phyloP scores from a whole-genome alignment of 805 yeast genomes.

The Schwanniomyces occidentalis region DNA sequence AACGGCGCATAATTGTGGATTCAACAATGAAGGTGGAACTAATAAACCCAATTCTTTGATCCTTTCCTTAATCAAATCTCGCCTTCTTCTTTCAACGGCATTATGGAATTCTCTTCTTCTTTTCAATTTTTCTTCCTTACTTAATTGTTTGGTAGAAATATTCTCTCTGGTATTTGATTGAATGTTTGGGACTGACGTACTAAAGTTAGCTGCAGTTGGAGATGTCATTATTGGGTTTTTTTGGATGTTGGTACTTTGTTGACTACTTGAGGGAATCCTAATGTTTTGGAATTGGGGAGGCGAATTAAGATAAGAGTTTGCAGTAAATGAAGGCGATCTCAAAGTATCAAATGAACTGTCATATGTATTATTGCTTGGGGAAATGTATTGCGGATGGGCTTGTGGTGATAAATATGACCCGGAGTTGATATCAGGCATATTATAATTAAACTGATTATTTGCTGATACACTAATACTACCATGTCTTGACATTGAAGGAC shows the following conservation, averaged over 20 bases:
- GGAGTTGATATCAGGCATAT: slow-evolving; percentile 19
- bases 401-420: slow-evolving; percentile 39
- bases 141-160: slow-evolving; percentile 34
- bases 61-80: slow-evolving; percentile 87
- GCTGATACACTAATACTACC: slow-evolving; percentile 33
- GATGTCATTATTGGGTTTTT: slow-evolving; percentile 25
- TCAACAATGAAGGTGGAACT: slow-evolving; percentile 73
- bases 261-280: slow-evolving; percentile 7
- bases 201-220: slow-evolving; percentile 20
- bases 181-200: slow-evolving; percentile 31
- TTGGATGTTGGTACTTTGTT: slow-evolving; percentile 27
- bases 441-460: slow-evolving; percentile 15
- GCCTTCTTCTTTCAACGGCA: slow-evolving; percentile 88
- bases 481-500: slow-evolving; percentile 31
- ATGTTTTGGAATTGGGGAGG: slow-evolving; percentile 30
- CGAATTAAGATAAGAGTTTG: slow-evolving; percentile 33
- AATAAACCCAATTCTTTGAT: slow-evolving; percentile 80
- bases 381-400: slow-evolving; percentile 26
- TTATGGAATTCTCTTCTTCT: slow-evolving; percentile 88
- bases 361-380: slow-evolving; percentile 28
- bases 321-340: slow-evolving; percentile 31
- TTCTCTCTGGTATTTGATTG: slow-evolving; percentile 12
- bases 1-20: slow-evolving; percentile 45
- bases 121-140: slow-evolving; percentile 69
- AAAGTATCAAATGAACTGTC: slow-evolving; percentile 36